Evolutionary conservation across 2,329 filamentous ascomycete species (phyloP).

Genomic region (Fusarium solani-melongenae): DNA sequence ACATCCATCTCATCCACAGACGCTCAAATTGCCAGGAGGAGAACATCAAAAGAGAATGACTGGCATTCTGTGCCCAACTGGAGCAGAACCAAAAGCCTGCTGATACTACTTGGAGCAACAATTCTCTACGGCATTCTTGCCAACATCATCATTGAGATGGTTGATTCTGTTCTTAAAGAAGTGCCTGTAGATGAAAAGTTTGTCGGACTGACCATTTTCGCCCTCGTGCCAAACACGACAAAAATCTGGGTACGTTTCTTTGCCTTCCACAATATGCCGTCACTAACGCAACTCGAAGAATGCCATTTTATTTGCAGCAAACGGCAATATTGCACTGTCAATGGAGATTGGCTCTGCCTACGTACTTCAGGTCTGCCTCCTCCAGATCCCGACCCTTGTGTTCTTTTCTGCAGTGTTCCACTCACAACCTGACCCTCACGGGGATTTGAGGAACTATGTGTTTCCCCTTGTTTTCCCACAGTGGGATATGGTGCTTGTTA

Average conservation of each 20-base stretch:
- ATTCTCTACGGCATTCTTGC: not conserved
- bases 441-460: not conserved
- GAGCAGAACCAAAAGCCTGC: not conserved
- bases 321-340: not conserved
- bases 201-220: not conserved
- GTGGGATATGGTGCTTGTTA: slow-evolving; percentile 1
- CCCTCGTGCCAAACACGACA: not conserved
- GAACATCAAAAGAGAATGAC: not conserved
- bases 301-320: not conserved
- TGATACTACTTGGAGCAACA: not conserved
- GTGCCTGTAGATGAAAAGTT: not conserved
- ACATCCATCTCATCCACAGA: not conserved
- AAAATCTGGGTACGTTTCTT: not conserved
- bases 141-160: not conserved
- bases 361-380: not conserved
- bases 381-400: not conserved
- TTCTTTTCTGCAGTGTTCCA: not conserved
- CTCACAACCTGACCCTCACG: not conserved
- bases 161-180: not conserved
- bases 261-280: not conserved
- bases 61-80: not conserved
- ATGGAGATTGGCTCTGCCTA: not conserved
- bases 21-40: not conserved
- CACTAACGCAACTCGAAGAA: not conserved
- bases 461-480: not conserved